These are phyloP conservation scores for Plasmodium fragile DNA, from an alignment of 169 alveolate genomes.

Conservation along the genomic window DNA sequence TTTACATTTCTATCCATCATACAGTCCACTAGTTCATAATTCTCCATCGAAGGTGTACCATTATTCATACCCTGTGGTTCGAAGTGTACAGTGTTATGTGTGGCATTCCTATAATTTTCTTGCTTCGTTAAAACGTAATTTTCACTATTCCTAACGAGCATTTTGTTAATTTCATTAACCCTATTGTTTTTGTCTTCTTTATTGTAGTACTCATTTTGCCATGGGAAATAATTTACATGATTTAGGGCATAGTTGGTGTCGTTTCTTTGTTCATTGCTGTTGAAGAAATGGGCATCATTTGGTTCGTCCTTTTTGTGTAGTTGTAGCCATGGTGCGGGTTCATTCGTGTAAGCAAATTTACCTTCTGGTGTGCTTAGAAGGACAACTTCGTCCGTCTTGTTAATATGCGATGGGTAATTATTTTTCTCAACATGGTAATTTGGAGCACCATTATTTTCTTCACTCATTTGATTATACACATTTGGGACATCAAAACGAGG, in stretches of 20 bases:
- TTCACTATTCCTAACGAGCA: conserved; percentile 19
- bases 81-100: not conserved
- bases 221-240: not conserved
- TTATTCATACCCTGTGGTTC: not conserved
- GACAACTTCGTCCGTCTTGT: not conserved
- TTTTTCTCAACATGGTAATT: not conserved
- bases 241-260: not conserved
- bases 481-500: not conserved
- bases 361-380: not conserved
- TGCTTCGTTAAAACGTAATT: conserved; percentile 17
- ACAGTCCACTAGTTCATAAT: not conserved
- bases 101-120: not conserved
- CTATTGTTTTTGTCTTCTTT: not conserved
- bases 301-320: not conserved
- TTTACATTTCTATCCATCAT: not conserved
- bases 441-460: not conserved
- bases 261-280: not conserved
- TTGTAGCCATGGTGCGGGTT: not conserved
- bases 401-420: not conserved
- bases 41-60: not conserved
- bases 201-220: not conserved
- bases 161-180: conserved; percentile 13
- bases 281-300: not conserved
- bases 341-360: conserved; percentile 1
- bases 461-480: not conserved